Base-by-base conservation (phyloP, 805 yeast genomes). In the Groenewaldozyma salmanticensis region DNA sequence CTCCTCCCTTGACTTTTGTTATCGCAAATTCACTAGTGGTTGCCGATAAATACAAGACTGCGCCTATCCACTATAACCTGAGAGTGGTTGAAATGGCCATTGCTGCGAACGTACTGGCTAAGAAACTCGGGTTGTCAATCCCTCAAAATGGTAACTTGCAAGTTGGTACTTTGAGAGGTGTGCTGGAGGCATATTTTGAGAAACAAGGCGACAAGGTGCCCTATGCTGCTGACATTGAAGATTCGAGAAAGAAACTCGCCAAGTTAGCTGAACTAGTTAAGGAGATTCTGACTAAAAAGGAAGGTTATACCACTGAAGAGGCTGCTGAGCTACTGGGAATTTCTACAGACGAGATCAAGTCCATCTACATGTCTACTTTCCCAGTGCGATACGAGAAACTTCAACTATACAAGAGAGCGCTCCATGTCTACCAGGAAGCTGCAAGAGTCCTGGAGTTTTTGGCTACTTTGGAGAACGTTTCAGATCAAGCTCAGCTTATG, bases 71-170 rank as follows among this genome's bases (percentile, higher is more conserved):
- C 58, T 80, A 80, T 58, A 80, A 80, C 53, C 64, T 81, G 50
- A 68, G 88, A 34, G 86, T 79, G 1, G 85, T 78, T 11, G 87
- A 80, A 54, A 80, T 76, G 32, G 75, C 80, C 1, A 62, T 78
- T n/a, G 82, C 83, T 3, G 77, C 84, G 0, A 74, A 72, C 36
- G 58, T 75, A 9, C 58, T 80, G 45, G 83, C 81, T 6, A 53
- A 63, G 27, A 64, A 64, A 46, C 66, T 69, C 37, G 70, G 67
- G 9, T 57, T 76, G 38, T 48, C 50, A 1, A 58, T 74, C 27
- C 62, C 57, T 4, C 66, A 60, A 38, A 75, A 71, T 47, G 76
- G 78, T 1, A 73, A 74, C 45, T 64, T 77, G 24, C 58, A 60
- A 20, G 71, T 72, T 21, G 82, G 83, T 5, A 77, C 81, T 27